phyloP scores from a whole-genome alignment of 2,329 filamentous ascomycete species.

The Venturia oleaginea region DNA sequence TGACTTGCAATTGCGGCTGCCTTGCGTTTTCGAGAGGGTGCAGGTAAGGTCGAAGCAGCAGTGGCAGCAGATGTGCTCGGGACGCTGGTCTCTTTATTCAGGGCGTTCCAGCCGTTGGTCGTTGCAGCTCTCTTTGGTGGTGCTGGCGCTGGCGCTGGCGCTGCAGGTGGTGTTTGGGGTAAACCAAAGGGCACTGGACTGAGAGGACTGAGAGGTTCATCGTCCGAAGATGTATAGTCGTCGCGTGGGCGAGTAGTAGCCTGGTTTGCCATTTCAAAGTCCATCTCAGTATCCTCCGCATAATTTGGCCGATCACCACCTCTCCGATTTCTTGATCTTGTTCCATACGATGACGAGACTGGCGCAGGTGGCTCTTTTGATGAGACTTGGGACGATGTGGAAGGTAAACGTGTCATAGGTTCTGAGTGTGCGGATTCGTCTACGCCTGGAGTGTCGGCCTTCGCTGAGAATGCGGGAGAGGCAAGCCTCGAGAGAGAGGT shows the following conservation, averaged over 20 bases:
- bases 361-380: constrained; percentile 5
- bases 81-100: constrained; percentile 37
- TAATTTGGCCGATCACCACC: constrained; percentile 82
- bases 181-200: neutral
- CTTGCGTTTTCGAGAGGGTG: constrained; percentile 17
- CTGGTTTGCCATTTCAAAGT: constrained; percentile 62
- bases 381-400: constrained; percentile 11
- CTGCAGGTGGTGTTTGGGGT: constrained; percentile 5
- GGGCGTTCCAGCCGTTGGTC: constrained; percentile 11
- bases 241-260: constrained; percentile 42
- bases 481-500: constrained; percentile 7
- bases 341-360: constrained; percentile 56
- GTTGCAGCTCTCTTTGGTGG: neutral
- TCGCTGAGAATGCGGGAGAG: constrained; percentile 5
- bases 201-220: constrained; percentile 1
- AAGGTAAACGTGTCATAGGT: constrained; percentile 11
- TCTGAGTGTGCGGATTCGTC: constrained; percentile 12
- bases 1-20: constrained; percentile 16
- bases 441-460: neutral
- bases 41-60: constrained; percentile 47
- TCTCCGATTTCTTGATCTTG: constrained; percentile 81
- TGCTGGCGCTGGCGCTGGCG: neutral
- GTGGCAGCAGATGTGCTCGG: constrained; percentile 53
- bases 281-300: constrained; percentile 87
- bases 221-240: constrained; percentile 15